Conservation (phyloP, 257 asterid genomes). For the Scutellaria galericulata region DNA sequence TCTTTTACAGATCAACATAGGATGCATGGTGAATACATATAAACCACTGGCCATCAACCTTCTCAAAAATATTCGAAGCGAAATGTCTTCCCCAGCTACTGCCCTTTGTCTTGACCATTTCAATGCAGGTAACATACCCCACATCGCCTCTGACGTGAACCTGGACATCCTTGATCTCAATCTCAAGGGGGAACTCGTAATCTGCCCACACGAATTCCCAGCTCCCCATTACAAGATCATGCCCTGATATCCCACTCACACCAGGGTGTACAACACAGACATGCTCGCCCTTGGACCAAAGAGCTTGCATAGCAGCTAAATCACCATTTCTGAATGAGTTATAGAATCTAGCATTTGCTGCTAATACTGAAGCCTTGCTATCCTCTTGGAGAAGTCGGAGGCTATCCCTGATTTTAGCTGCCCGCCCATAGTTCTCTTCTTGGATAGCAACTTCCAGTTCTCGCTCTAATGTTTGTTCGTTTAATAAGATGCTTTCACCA, state of each 20-base stretch:
- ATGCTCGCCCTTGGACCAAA: slow-evolving; percentile 83
- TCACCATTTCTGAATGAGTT: slow-evolving; percentile 81
- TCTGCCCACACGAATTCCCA: slow-evolving; percentile 99
- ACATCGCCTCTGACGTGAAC: slow-evolving; percentile 75
- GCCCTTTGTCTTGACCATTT: slow-evolving; percentile 90
- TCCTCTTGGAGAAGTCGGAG: slow-evolving; percentile 85
- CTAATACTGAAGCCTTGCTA: slow-evolving; percentile 80
- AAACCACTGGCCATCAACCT: slow-evolving; percentile 79
- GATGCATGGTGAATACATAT: slow-evolving; percentile 94
- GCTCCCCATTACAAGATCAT: slow-evolving; percentile 97
- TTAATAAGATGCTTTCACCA: slow-evolving; percentile 77
- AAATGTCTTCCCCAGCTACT: slow-evolving; percentile 97
- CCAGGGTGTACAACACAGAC: slow-evolving; percentile 96
- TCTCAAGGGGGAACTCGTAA: slow-evolving; percentile 84
- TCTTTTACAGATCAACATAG: slow-evolving; percentile 63
- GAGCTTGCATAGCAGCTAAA: slow-evolving; percentile 79
- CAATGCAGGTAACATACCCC: slow-evolving; percentile 86
- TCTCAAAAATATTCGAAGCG: slow-evolving; percentile 87
- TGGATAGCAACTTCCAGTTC: slow-evolving; percentile 74
- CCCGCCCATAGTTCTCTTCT: slow-evolving; percentile 83
- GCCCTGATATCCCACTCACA: slow-evolving; percentile 91
- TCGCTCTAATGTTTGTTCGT: slow-evolving; percentile 74
- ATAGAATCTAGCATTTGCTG: slow-evolving; percentile 83
- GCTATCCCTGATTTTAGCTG: slow-evolving; percentile 91
- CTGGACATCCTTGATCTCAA: slow-evolving; percentile 83